These are phyloP conservation scores for Linum lewisii DNA, from an alignment of 345 rosid species.

Conservation along the genomic window DNA sequence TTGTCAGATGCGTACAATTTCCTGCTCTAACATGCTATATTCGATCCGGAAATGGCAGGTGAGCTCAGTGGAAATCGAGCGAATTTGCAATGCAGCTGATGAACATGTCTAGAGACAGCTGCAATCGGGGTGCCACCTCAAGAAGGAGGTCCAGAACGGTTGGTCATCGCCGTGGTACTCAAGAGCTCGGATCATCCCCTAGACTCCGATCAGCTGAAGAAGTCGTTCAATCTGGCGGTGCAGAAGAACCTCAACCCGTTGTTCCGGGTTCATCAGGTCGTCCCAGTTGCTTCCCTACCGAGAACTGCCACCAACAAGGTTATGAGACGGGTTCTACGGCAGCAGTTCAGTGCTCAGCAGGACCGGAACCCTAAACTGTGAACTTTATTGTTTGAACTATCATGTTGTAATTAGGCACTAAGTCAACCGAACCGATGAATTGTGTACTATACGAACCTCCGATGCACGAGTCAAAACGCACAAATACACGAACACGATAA, in stretches of 20 bases:
- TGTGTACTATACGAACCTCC: too few species aligned
- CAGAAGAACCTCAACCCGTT: slow-evolving; percentile 86
- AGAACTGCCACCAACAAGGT: slow-evolving; percentile 92
- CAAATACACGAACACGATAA: too few species aligned
- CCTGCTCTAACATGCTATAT: background rate
- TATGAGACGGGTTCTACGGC: slow-evolving; percentile 85
- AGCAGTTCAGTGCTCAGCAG: slow-evolving; percentile 34
- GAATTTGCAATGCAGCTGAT: slow-evolving; percentile 70
- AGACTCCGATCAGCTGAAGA: slow-evolving; percentile 46
- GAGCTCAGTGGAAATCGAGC: slow-evolving; percentile 82
- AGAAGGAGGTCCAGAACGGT: slow-evolving; percentile 79
- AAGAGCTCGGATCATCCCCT: slow-evolving; percentile 25
- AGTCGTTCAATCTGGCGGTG: slow-evolving; percentile 65
- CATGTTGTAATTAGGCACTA: too few species aligned
- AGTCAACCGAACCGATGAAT: too few species aligned
- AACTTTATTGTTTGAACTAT: background rate
- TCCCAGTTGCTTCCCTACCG: slow-evolving; percentile 50
- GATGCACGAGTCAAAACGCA: too few species aligned
- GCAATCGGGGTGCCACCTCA: slow-evolving; percentile 92
- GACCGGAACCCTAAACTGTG: slow-evolving; percentile 49
- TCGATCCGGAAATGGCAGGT: slow-evolving; percentile 38
- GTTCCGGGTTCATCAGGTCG: slow-evolving; percentile 67
- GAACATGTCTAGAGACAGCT: slow-evolving; percentile 72
- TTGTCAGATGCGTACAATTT: background rate
- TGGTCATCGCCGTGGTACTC: slow-evolving; percentile 70